phyloP scores from a whole-genome alignment of 2,329 filamentous ascomycete species.

The Alternaria hordeiaustralica region DNA sequence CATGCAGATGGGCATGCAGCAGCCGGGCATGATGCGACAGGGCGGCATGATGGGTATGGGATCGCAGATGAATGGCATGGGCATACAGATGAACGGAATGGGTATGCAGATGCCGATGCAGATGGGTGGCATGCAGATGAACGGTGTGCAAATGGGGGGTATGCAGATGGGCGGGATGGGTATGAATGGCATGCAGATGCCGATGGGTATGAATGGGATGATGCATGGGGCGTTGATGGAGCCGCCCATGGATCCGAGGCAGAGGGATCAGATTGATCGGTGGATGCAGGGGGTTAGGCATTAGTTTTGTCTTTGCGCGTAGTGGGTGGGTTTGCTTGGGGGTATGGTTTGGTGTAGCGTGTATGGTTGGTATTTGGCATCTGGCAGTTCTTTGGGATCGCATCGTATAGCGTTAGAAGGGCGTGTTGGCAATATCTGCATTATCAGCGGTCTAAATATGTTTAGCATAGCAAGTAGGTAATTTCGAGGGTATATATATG shows the following conservation, averaged over 20 bases:
- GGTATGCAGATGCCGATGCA: constrained; percentile 8
- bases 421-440: neutral
- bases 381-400: neutral
- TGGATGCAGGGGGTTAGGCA: constrained; percentile 59
- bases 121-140: neutral
- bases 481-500: neutral
- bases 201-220: constrained; percentile 24
- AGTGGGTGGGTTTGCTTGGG: neutral
- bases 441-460: neutral
- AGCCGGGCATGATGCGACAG: constrained; percentile 7
- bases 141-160: constrained; percentile 19
- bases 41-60: constrained; percentile 6
- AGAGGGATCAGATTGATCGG: constrained; percentile 64
- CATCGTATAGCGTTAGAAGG: neutral
- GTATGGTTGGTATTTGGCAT: neutral
- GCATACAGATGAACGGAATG: constrained; percentile 14
- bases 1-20: constrained; percentile 8
- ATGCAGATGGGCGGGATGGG: neutral
- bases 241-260: constrained; percentile 53
- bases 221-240: constrained; percentile 35
- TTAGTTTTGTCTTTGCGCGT: constrained; percentile 6
- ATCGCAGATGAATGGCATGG: constrained; percentile 1
- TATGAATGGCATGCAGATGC: constrained; percentile 9
- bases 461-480: neutral
- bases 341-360: neutral